Percentiles rank a stretch among this genome's conserved stretches.
phyloP scores from a whole-genome alignment of 1,284 basidiomycete genomes.

The Meripilus lineatus region DNA sequence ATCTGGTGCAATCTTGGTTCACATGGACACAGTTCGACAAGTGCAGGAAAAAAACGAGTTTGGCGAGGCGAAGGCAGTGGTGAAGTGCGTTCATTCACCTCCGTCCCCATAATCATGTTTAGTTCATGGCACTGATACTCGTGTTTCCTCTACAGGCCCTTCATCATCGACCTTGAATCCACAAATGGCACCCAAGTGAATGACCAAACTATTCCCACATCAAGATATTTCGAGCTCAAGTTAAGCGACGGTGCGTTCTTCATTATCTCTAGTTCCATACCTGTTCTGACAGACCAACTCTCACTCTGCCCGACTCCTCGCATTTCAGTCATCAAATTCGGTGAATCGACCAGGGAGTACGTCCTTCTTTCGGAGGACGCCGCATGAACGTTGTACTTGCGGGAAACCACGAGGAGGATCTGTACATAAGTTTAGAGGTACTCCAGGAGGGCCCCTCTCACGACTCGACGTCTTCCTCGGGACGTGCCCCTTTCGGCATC shows the following conservation, averaged over 20 bases:
- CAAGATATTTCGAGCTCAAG: conserved; percentile 89
- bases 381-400: conserved; percentile 26
- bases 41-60: conserved; percentile 86
- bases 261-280: neutral
- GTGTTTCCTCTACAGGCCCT: conserved; percentile 57
- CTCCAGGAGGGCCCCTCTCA: too few species aligned
- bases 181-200: conserved; percentile 96
- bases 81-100: conserved; percentile 61
- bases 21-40: conserved; percentile 57
- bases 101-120: conserved; percentile 7
- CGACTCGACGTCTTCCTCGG: too few species aligned
- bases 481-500: too few species aligned
- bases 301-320: neutral
- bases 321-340: conserved; percentile 83
- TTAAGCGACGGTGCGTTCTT: conserved; percentile 72
- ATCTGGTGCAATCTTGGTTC: conserved; percentile 4
- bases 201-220: conserved; percentile 76
- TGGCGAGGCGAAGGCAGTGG: conserved; percentile 67
- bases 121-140: conserved; percentile 9
- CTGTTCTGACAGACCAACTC: neutral
- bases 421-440: too few species aligned
- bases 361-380: conserved; percentile 84
- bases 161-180: conserved; percentile 94
- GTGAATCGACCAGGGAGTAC: conserved; percentile 83
- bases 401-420: conserved; percentile 1